Evolutionary conservation across 2,329 filamentous ascomycete genomes (phyloP).

Genomic region (Elsinoe fawcettii): DNA sequence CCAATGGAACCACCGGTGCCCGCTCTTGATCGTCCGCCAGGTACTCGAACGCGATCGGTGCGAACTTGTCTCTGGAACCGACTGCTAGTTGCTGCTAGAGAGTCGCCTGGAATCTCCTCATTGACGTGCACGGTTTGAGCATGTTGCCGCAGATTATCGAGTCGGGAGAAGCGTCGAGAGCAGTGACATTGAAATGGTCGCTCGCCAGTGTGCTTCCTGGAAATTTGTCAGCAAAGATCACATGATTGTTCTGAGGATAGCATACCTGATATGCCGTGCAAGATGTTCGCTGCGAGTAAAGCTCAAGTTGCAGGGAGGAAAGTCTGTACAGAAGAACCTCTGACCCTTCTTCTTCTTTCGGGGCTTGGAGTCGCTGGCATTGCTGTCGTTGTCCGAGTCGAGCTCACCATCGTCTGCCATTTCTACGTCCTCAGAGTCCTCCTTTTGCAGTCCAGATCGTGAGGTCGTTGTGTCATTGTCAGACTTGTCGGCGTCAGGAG

Average conservation of each 20-base stretch:
- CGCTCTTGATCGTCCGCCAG: constrained; percentile 64
- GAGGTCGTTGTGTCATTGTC: constrained; percentile 1
- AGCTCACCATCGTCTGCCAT: constrained; percentile 62
- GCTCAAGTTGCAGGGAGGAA: constrained; percentile 84
- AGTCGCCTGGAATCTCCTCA: constrained; percentile 91
- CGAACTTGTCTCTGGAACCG: constrained; percentile 87
- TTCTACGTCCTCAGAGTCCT: constrained; percentile 54
- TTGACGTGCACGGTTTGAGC: constrained; percentile 97
- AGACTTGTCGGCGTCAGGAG: constrained; percentile 11
- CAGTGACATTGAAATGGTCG: constrained; percentile 96
- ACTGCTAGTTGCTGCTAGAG: constrained; percentile 83
- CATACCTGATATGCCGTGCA: constrained; percentile 82
- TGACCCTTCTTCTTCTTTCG: constrained; percentile 99
- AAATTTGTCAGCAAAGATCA: constrained; percentile 22
- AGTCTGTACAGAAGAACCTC: constrained; percentile 92
- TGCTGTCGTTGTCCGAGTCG: constrained; percentile 44
- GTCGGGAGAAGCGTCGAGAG: constrained; percentile 79
- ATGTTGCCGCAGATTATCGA: constrained; percentile 93
- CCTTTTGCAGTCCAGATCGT: constrained; percentile 22
- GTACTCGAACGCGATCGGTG: constrained; percentile 72
- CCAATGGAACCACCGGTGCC: constrained; percentile 56
- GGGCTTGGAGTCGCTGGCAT: constrained; percentile 53
- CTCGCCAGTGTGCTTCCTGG: constrained; percentile 92
- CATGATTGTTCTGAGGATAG: constrained; percentile 3
- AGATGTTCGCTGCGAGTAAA: constrained; percentile 95